These are phyloP conservation scores for Aspergillus melleus DNA, from an alignment of 2,329 filamentous ascomycete genomes.

Conservation along the genomic window DNA sequence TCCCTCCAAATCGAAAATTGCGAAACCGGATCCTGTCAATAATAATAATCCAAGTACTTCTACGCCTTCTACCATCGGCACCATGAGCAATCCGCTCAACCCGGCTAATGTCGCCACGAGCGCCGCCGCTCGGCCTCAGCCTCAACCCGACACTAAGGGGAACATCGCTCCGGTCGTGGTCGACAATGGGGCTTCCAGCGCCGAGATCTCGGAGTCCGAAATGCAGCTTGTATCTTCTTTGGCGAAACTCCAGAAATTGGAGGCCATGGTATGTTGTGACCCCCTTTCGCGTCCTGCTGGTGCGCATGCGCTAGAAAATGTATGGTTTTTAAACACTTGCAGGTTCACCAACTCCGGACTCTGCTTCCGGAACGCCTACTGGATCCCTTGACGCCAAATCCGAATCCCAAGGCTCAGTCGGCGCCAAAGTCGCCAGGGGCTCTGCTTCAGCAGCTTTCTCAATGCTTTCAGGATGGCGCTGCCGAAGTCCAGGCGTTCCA, in stretches of 20 bases:
- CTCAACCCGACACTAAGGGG: neutral
- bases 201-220: constrained; percentile 33
- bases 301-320: constrained; percentile 8
- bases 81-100: neutral
- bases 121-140: neutral
- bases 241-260: constrained; percentile 42
- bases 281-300: neutral
- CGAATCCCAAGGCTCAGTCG: constrained; percentile 29
- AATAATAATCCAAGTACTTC: neutral
- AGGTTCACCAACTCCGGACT: constrained; percentile 46
- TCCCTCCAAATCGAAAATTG: neutral
- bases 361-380: constrained; percentile 43
- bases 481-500: constrained; percentile 42
- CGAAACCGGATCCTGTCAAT: constrained; percentile 1
- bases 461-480: constrained; percentile 36
- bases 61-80: neutral
- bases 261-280: constrained; percentile 26
- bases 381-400: constrained; percentile 40
- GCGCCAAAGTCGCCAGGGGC: constrained; percentile 35
- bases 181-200: neutral
- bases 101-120: neutral
- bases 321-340: neutral
- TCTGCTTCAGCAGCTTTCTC: constrained; percentile 36
- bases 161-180: neutral
- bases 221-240: constrained; percentile 41